Conservation (phyloP, 106 monocot genomes). For the Iris macrosiphon region DNA sequence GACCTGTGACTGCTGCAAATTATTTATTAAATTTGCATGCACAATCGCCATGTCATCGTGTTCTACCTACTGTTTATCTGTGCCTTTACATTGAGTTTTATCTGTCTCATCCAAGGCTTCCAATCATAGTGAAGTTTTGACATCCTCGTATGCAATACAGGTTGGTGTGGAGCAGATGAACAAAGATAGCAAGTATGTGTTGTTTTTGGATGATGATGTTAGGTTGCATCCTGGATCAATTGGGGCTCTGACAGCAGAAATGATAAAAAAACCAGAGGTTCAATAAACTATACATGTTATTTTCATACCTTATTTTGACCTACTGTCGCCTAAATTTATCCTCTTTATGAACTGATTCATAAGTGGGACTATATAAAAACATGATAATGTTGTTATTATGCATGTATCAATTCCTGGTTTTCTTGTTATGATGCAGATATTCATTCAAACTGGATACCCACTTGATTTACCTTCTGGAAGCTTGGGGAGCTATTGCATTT, state of each 20-base stretch:
- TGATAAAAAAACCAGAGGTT: constrained; percentile 95
- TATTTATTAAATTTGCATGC: no score
- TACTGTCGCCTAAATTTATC: neutral
- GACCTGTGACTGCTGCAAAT: no score
- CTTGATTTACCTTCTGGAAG: constrained; percentile 99
- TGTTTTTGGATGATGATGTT: constrained; percentile 98
- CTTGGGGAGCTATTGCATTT: constrained; percentile 97
- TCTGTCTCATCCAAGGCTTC: no score
- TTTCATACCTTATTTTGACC: neutral
- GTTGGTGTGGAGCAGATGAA: constrained; percentile 90
- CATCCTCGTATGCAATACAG: constrained; percentile 21
- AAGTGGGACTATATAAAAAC: no score
- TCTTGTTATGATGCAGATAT: constrained; percentile 56
- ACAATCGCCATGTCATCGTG: no score
- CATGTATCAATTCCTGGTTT: neutral
- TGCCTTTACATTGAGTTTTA: no score
- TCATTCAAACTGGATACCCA: constrained; percentile 99
- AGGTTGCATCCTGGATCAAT: constrained; percentile 97
- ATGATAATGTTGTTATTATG: no score
- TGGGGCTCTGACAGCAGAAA: constrained; percentile 84
- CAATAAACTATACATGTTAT: neutral
- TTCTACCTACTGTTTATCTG: no score
- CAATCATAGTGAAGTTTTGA: neutral
- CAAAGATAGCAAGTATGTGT: constrained; percentile 92
- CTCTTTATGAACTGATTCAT: no score